A percentile compares a stretch with the other conserved stretches of the same genome.
phyloP scores from a whole-genome alignment of 2,329 filamentous ascomycete genomes.

The Fusarium mundagurra region DNA sequence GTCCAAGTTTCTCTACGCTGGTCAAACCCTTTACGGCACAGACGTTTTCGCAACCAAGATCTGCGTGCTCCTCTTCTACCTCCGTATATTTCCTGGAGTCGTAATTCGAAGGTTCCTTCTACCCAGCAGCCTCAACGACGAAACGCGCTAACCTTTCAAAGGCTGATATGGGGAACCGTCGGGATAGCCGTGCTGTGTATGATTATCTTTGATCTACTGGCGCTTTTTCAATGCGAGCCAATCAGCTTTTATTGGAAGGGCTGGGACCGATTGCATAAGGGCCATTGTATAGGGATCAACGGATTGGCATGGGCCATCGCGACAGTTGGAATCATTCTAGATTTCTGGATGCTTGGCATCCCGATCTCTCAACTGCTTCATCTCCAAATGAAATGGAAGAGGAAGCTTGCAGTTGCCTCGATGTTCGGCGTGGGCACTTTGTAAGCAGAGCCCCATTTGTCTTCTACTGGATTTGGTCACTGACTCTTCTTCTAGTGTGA shows the following conservation, averaged over 20 bases:
- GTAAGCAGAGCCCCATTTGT: not conserved
- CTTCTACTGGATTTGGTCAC: fast-evolving
- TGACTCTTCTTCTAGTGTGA: not conserved
- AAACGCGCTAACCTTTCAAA: not conserved
- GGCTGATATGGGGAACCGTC: slow-evolving; percentile 18
- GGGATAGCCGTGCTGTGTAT: not conserved
- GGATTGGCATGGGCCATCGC: slow-evolving; percentile 17
- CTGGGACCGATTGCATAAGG: slow-evolving; percentile 1
- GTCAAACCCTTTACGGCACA: slow-evolving; percentile 10
- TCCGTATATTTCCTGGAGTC: slow-evolving; percentile 15
- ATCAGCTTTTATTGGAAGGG: slow-evolving; percentile 17
- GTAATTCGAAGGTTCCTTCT: not conserved
- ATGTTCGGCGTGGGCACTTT: slow-evolving; percentile 12
- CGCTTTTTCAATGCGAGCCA: not conserved
- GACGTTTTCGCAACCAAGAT: slow-evolving; percentile 22
- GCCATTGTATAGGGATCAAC: slow-evolving; percentile 8
- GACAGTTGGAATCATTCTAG: not conserved
- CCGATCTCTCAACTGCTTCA: not conserved
- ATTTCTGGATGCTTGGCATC: slow-evolving; percentile 5
- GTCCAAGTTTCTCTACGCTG: slow-evolving; percentile 4
- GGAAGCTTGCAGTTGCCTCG: not conserved
- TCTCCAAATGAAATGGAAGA: slow-evolving; percentile 13
- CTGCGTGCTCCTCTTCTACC: slow-evolving; percentile 22
- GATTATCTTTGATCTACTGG: not conserved
- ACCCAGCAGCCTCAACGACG: not conserved